phyloP scores from a whole-genome alignment of 2,329 filamentous ascomycete genomes.

The Elsinoe fawcettii region DNA sequence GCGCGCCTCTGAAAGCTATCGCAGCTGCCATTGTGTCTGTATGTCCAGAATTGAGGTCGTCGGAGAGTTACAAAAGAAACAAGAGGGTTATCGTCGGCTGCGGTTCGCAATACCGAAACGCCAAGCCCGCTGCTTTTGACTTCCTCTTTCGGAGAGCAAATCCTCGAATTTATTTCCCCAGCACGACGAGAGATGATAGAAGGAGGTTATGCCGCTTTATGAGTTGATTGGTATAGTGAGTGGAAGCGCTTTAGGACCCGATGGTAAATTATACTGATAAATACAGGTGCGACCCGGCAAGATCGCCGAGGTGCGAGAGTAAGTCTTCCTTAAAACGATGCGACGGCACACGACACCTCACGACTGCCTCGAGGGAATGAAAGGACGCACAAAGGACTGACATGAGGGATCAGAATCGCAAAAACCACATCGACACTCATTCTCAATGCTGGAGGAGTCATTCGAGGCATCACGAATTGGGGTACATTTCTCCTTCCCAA shows the following conservation, averaged over 20 bases:
- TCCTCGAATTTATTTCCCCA: neutral
- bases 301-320: constrained; percentile 92
- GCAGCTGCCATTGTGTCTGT: constrained; percentile 17
- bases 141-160: constrained; percentile 10
- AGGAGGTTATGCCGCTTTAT: constrained; percentile 51
- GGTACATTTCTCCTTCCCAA: constrained; percentile 82
- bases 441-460: constrained; percentile 74
- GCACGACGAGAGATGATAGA: neutral
- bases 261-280: constrained; percentile 22
- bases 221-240: constrained; percentile 92
- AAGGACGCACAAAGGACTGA: neutral
- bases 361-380: constrained; percentile 14
- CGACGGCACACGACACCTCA: constrained; percentile 14
- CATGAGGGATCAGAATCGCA: constrained; percentile 59
- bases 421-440: constrained; percentile 75
- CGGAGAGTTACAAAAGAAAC: neutral
- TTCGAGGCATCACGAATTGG: constrained; percentile 93
- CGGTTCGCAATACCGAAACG: constrained; percentile 3
- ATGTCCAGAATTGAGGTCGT: neutral
- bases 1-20: constrained; percentile 15
- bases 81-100: constrained; percentile 1
- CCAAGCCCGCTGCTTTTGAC: constrained; percentile 10
- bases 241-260: constrained; percentile 19
- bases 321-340: constrained; percentile 33
- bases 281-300: constrained; percentile 80